These are phyloP conservation scores for Malassezia brasiliensis DNA, from an alignment of 1,284 basidiomycete species.

Conservation along the genomic window DNA sequence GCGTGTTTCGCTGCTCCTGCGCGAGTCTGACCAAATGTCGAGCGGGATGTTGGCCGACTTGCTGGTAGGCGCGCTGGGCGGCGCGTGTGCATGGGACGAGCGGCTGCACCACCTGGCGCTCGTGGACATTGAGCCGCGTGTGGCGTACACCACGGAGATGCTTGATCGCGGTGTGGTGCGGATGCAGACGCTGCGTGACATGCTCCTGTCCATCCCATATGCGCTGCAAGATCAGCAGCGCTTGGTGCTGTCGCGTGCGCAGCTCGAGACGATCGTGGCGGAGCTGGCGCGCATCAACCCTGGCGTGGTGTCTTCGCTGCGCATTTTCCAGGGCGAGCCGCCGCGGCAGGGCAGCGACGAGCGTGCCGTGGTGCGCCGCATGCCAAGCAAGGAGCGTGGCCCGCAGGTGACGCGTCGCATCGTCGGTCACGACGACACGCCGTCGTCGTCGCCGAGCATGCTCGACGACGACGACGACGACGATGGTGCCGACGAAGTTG, in stretches of 20 bases:
- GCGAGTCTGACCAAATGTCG: slow-evolving; percentile 29
- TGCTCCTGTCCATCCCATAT: slow-evolving; percentile 31
- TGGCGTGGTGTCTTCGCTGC: slow-evolving; percentile 31
- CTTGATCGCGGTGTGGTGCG: slow-evolving; percentile 33
- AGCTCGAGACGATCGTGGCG: slow-evolving; percentile 37
- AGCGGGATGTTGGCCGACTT: slow-evolving; percentile 38
- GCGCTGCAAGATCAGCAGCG: slow-evolving; percentile 36
- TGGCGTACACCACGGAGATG: slow-evolving; percentile 27
- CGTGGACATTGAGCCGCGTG: slow-evolving; percentile 32
- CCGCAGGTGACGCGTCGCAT: slow-evolving; percentile 17
- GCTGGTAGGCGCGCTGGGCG: slow-evolving; percentile 40
- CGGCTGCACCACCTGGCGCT: slow-evolving; percentile 36
- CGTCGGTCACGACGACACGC: slow-evolving; percentile 23
- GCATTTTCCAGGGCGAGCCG: slow-evolving; percentile 21
- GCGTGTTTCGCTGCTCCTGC: slow-evolving; percentile 32
- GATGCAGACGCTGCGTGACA: slow-evolving; percentile 35
- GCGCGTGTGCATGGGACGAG: slow-evolving; percentile 43
- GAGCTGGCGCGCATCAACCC: slow-evolving; percentile 40
- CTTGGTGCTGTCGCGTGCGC: slow-evolving; percentile 35
- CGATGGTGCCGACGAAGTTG: slow-evolving; percentile 41
- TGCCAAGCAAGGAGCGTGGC: neutral
- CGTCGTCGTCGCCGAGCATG: slow-evolving; percentile 7
- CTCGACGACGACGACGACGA: slow-evolving; percentile 17
- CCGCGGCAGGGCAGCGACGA: neutral
- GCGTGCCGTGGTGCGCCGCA: neutral